phyloP scores from a whole-genome alignment of 306 rosid species.

The Cucurbita pepo region DNA sequence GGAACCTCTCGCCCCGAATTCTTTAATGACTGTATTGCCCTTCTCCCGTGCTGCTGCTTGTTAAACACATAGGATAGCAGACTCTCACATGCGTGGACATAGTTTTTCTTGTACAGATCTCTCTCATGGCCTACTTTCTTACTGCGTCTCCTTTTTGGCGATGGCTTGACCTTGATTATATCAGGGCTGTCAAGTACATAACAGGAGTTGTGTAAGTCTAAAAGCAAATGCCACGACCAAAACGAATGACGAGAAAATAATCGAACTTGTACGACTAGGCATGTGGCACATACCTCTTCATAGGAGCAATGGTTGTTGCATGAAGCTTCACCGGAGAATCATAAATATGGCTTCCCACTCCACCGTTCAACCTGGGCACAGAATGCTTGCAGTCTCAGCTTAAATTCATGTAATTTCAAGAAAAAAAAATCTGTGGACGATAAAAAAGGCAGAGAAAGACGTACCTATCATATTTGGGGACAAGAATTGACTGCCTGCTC shows the following conservation, averaged over 20 bases:
- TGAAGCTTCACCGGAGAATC: constrained; percentile 24
- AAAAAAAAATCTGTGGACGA: not conserved
- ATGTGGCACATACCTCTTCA: constrained; percentile 39
- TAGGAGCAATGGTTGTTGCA: constrained; percentile 41
- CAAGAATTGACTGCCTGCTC: constrained; percentile 37
- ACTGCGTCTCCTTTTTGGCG: constrained; percentile 28
- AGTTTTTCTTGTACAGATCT: constrained; percentile 55
- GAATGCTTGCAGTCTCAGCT: constrained; percentile 16
- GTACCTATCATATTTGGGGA: constrained; percentile 66
- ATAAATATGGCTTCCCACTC: constrained; percentile 19
- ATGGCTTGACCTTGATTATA: constrained; percentile 44
- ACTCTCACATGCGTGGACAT: constrained; percentile 65
- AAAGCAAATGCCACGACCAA: not conserved
- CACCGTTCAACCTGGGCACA: constrained; percentile 34
- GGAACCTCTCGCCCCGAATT: constrained; percentile 68
- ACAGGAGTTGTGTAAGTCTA: constrained; percentile 2
- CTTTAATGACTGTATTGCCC: constrained; percentile 37
- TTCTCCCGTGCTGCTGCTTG: constrained; percentile 28
- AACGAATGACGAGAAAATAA: not conserved
- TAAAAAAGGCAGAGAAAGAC: not conserved
- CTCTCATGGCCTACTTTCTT: constrained; percentile 43
- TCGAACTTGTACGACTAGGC: not conserved
- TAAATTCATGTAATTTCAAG: not conserved
- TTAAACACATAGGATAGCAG: constrained; percentile 51
- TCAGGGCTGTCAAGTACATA: constrained; percentile 43